Percentiles rank a stretch among this genome's conserved stretches.
Evolutionary conservation across 768 basidiomycete species (phyloP).

Genomic region (Hericium alpestre): DNA sequence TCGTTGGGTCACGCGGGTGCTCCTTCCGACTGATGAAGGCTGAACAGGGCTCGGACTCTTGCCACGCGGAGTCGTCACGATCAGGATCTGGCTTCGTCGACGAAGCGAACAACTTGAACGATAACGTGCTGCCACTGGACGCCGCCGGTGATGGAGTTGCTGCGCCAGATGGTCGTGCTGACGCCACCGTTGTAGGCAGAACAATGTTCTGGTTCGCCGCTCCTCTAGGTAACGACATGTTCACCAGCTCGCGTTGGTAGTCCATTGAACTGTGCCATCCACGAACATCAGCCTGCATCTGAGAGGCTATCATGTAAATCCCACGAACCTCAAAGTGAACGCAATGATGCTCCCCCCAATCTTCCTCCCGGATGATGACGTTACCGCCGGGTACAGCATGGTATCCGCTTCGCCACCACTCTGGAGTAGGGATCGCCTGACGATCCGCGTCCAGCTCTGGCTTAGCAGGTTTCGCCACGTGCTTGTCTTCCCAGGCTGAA

Average conservation of each 20-base stretch:
- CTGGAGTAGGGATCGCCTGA: constrained; percentile 34
- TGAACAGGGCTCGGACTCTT: constrained; percentile 50
- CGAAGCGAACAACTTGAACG: constrained; percentile 40
- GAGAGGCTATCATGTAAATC: neutral
- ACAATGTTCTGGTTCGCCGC: neutral
- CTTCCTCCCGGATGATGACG: constrained; percentile 56
- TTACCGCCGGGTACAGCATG: constrained; percentile 60
- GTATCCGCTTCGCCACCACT: constrained; percentile 53
- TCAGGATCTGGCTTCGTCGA: constrained; percentile 47
- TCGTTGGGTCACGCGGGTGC: constrained; percentile 48
- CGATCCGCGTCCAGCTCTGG: constrained; percentile 7
- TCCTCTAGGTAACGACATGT: constrained; percentile 11
- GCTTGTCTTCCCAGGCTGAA: constrained; percentile 55
- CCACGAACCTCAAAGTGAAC: constrained; percentile 56
- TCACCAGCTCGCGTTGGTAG: constrained; percentile 35
- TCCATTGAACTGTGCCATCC: constrained; percentile 39
- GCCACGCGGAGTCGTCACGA: constrained; percentile 44
- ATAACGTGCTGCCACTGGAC: constrained; percentile 18
- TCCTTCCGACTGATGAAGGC: constrained; percentile 54
- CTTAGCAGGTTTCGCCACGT: constrained; percentile 29
- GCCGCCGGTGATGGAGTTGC: constrained; percentile 15
- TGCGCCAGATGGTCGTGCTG: too few relatives aligned
- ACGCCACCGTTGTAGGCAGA: constrained; percentile 7
- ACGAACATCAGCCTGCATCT: neutral
- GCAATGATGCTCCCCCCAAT: constrained; percentile 77